These are phyloP conservation scores for Neurospora discreta DNA, from an alignment of 495 filamentous ascomycete genomes.

Conservation along the genomic window DNA sequence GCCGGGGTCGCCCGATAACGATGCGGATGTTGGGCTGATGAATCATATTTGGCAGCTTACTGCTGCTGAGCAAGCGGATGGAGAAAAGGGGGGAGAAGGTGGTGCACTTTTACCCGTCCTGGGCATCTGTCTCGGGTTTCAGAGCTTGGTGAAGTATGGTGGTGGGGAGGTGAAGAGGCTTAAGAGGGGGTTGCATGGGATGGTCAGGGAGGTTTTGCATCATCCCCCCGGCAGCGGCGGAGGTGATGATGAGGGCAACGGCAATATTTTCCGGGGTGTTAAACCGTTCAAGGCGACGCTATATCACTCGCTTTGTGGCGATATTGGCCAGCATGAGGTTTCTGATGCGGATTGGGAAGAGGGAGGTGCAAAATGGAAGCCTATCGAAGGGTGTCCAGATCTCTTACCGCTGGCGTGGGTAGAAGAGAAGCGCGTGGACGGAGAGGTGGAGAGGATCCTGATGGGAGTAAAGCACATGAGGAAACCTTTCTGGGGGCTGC, in stretches of 20 bases:
- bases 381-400: constrained; percentile 18
- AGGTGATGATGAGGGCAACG: constrained; percentile 1
- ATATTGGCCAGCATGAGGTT: constrained; percentile 33
- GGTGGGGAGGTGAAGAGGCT: constrained; percentile 56
- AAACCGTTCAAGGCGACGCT: constrained; percentile 57
- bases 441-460: constrained; percentile 46
- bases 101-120: constrained; percentile 52
- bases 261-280: constrained; percentile 39
- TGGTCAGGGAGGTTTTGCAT: constrained; percentile 55
- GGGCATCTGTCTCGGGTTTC: constrained; percentile 89
- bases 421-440: constrained; percentile 30
- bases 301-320: constrained; percentile 77
- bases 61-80: constrained; percentile 29
- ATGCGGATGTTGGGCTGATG: constrained; percentile 69
- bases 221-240: constrained; percentile 8
- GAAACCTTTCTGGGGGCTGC: constrained; percentile 82
- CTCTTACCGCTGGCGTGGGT: constrained; percentile 60
- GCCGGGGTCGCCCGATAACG: constrained; percentile 51
- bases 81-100: too few species aligned
- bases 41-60: constrained; percentile 59
- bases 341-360: constrained; percentile 21
- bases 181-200: constrained; percentile 64
- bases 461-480: constrained; percentile 62
- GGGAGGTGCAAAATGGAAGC: constrained; percentile 16
- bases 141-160: constrained; percentile 60